These are phyloP conservation scores for Rubia balearica DNA, from an alignment of 305 asterid species.

Conservation along the genomic window DNA sequence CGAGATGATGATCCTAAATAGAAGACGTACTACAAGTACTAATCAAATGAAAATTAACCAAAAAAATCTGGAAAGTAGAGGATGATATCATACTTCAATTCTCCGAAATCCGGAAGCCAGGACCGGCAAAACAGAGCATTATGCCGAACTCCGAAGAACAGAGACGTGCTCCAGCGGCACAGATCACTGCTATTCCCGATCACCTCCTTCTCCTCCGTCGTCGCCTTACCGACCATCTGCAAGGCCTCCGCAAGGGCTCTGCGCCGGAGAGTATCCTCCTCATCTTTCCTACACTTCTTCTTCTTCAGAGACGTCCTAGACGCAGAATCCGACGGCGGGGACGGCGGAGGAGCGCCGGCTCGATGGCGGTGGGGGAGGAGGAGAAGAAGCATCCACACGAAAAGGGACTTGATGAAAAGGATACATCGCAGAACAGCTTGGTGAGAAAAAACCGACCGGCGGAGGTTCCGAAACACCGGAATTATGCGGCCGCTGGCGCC, in stretches of 20 bases:
- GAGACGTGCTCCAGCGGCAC: slow-evolving; percentile 61
- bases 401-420: slow-evolving; percentile 21
- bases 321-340: slow-evolving; percentile 31
- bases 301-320: slow-evolving; percentile 24
- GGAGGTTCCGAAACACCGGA: slow-evolving; percentile 68
- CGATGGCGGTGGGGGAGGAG: slow-evolving; percentile 53
- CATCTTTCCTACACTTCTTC: slow-evolving; percentile 71
- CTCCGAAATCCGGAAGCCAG: slow-evolving; percentile 76
- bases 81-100: slow-evolving; percentile 17
- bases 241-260: slow-evolving; percentile 84
- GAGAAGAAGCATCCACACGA: slow-evolving; percentile 54
- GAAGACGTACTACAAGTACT: background rate
- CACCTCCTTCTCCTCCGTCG: slow-evolving; percentile 5
- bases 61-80: background rate
- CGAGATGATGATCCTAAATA: background rate
- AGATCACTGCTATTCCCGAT: slow-evolving; percentile 17
- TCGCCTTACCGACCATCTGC: slow-evolving; percentile 41
- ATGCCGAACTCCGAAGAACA: slow-evolving; percentile 62
- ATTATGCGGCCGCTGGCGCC: slow-evolving; percentile 97
- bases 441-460: slow-evolving; percentile 53
- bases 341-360: slow-evolving; percentile 45
- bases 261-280: slow-evolving; percentile 88
- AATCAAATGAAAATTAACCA: background rate
- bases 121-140: slow-evolving; percentile 92
- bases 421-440: slow-evolving; percentile 35